Evolutionary conservation across 75 land plant genomes (phyloP).

Genomic region (Cupressus sempervirens): DNA sequence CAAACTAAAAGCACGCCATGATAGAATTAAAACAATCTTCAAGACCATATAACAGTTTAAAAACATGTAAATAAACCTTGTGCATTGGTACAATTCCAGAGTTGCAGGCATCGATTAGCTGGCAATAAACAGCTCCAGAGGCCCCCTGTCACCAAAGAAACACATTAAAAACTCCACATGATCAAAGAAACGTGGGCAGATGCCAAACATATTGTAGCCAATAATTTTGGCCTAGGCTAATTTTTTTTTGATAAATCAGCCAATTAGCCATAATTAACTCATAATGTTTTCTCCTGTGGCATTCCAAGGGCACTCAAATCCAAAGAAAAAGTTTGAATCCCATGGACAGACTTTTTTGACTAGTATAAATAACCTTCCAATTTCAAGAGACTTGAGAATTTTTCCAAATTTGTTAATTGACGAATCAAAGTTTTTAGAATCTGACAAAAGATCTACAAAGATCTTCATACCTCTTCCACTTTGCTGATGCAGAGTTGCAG

Average conservation of each 20-base stretch:
- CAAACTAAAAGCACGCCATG: not conserved
- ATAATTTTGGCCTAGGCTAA: not conserved
- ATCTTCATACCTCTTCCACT: conserved; percentile 25
- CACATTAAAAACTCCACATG: not conserved
- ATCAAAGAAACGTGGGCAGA: not conserved
- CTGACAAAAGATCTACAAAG: not conserved
- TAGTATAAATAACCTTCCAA: not conserved
- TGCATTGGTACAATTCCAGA: conserved; percentile 95
- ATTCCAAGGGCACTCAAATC: not conserved
- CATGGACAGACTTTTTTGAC: not conserved
- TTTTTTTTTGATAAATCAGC: no score
- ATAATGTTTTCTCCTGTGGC: not conserved
- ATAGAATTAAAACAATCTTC: not conserved
- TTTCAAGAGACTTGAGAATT: not conserved
- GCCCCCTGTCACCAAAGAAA: conserved; percentile 48
- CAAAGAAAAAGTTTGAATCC: not conserved
- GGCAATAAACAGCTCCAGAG: conserved; percentile 95
- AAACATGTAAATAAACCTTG: conserved; percentile 46
- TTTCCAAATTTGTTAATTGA: not conserved
- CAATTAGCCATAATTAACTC: not conserved
- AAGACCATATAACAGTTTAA: not conserved
- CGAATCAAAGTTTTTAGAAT: not conserved
- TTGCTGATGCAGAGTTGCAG: conserved; percentile 27
- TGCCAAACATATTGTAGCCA: not conserved
- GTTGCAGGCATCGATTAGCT: conserved; percentile 74